Base-by-base conservation (phyloP, 192 early-diverging fungal species). In the Entomortierella lignicola region DNA sequence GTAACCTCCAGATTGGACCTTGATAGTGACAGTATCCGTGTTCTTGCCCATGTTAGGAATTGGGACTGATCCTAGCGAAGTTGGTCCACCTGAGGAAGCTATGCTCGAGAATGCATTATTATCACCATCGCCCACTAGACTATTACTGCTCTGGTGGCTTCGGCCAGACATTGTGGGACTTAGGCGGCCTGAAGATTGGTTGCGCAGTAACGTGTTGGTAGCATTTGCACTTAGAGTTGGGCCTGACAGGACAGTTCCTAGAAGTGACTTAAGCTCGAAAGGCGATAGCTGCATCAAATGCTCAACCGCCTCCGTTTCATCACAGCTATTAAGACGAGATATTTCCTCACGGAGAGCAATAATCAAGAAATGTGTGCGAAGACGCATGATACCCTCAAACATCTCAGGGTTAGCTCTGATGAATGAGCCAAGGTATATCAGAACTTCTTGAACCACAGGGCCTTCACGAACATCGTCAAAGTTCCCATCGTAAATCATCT, bases 271-370 rank as follows among this genome's bases (percentile, higher is more conserved):
- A 72, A 95, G 82, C 73, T 96, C 92, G 69, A 85, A 96, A 1
- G 94, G 94, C 32, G 90, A 92, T 10, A 93, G 69, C 74, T 93
- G 88, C 92, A 96, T 92, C 56, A 96, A 77, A 21, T 90, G 83
- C 58, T 95, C 93, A 42, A 94, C 81, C 4, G 93, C 94, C 51
- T 91, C 91, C 31, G 90, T 91, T 72, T 94, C 93, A 68, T 92
- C 87, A 68, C 90, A 93, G n/a, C 86, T 82, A 50, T 89, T 87
- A 63, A 93, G 82, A 25, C 91, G 84, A 27, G 89, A 88, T 31
- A 96, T 92, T 80, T 96, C 94, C 62, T 96, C 94, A 29, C 94
- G 84, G 70, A 96, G 84, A 12, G 94, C 94, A 85, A 95, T 92
- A 34, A 96, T 90, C 59, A 96, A 86, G 62, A 89, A 92, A 71